Evolutionary conservation across 257 asterid genomes (phyloP).

Genomic region (Hygrophila difformis): DNA sequence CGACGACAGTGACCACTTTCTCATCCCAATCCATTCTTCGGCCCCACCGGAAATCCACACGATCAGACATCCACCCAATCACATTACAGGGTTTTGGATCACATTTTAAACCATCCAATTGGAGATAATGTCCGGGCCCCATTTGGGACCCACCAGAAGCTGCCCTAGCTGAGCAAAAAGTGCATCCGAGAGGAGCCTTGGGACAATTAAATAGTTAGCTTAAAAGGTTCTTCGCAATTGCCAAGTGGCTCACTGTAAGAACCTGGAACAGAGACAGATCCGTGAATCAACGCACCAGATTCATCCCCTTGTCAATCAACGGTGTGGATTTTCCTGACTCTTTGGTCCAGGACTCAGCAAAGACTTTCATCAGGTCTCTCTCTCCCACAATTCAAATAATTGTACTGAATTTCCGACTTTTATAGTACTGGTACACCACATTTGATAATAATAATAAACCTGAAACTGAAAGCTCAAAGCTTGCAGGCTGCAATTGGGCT

Average conservation of each 20-base stretch:
- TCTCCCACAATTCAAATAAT: conserved; percentile 44
- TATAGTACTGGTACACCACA: no score
- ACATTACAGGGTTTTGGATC: conserved; percentile 26
- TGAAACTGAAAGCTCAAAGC: no score
- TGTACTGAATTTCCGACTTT: conserved; percentile 20
- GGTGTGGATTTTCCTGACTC: no score
- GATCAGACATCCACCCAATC: conserved; percentile 46
- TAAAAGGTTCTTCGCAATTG: conserved; percentile 28
- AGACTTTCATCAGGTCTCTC: no score
- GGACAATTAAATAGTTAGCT: conserved; percentile 12
- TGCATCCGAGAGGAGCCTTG: conserved; percentile 10
- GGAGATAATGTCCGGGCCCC: conserved; percentile 27
- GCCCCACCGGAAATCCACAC: conserved; percentile 35
- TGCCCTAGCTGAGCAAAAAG: conserved; percentile 15
- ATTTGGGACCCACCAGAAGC: conserved; percentile 21
- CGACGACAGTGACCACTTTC: not conserved
- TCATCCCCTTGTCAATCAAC: no score
- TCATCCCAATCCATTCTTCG: no score
- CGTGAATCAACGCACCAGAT: no score
- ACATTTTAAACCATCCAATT: conserved; percentile 38
- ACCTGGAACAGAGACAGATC: no score
- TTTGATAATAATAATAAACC: no score
- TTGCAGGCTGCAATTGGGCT: no score
- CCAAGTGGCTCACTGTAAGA: conserved; percentile 28
- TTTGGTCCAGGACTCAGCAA: no score